These are phyloP conservation scores for Neurospora sp. DNA, from an alignment of 495 filamentous ascomycete genomes.

Conservation along the genomic window DNA sequence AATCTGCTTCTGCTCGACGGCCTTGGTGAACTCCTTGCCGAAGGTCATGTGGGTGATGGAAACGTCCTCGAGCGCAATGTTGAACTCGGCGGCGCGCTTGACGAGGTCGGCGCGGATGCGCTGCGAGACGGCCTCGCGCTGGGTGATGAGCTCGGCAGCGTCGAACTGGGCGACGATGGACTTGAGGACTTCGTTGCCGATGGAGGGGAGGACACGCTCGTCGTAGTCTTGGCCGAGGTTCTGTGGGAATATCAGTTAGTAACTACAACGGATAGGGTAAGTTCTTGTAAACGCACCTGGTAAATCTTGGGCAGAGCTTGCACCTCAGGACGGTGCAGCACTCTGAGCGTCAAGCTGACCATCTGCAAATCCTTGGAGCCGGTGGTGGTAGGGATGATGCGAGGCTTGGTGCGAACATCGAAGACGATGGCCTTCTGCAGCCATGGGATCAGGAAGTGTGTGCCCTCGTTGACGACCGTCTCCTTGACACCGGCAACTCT, in stretches of 20 bases:
- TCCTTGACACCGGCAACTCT: slow-evolving; percentile 86
- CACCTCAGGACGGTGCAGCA: slow-evolving; percentile 92
- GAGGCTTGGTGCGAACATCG: slow-evolving; percentile 94
- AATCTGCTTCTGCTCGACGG: slow-evolving; percentile 99
- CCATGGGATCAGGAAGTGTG: slow-evolving; percentile 95
- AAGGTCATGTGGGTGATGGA: slow-evolving; percentile 99
- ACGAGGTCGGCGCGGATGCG: slow-evolving; percentile 91
- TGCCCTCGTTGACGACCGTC: slow-evolving; percentile 86
- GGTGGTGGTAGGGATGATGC: slow-evolving; percentile 96
- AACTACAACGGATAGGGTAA: neutral
- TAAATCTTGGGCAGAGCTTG: slow-evolving; percentile 91
- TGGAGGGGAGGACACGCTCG: slow-evolving; percentile 97
- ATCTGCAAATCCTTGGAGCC: slow-evolving; percentile 99
- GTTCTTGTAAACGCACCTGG: slow-evolving; percentile 53
- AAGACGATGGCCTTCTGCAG: slow-evolving; percentile 90
- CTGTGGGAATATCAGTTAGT: slow-evolving; percentile 13
- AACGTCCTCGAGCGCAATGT: slow-evolving; percentile 97
- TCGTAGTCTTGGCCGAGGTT: slow-evolving; percentile 94
- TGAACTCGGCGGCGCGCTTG: slow-evolving; percentile 95
- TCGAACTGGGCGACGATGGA: slow-evolving; percentile 98
- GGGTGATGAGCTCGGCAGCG: slow-evolving; percentile 97
- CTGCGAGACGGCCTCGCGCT: slow-evolving; percentile 91
- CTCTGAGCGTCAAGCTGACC: slow-evolving; percentile 95
- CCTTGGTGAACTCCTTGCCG: slow-evolving; percentile 95
- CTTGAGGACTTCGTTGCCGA: slow-evolving; percentile 99